Evolutionary conservation across 2,329 filamentous ascomycete species (phyloP), one percentile per base, ranked within the genome.

Genomic region (Ceratocystis smalleyi): DNA sequence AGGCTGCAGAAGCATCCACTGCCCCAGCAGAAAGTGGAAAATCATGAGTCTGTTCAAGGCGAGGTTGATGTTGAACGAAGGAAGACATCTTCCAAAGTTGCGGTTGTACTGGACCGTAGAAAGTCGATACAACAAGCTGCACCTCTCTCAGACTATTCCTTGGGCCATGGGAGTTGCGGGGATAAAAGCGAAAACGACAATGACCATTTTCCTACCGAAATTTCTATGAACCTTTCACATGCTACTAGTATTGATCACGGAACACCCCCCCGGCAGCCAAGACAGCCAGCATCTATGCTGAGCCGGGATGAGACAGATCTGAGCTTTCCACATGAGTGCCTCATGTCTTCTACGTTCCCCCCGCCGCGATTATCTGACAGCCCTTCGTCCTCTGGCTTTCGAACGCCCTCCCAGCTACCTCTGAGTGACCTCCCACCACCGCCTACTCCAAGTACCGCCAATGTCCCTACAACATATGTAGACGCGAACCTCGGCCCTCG

Each of bases 241-340:
- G 59, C 51, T 40, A 45, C 49, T 17, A 40, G 15, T 10, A 27
- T 65, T 10, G 60, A 62, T n/a, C 60, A 62, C n/a, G 51, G 64
- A 47, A 65, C 64, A 7, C 64, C 64, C 43, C 60, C 64, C 32
- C 47, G 49, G n/a, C 17, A 22, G 35, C 27, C 24, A 57, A 64
- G 40, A n/a, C 30, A 27, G 6, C 35, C 24, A 5, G 22, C 6
- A 17, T 8, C 17, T 10, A 45, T 3, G 24, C 17, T n/a, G 43
- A 17, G 7, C 17, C 59, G 10, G 8, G 22, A 24, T 10, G 54
- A 17, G 30, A 32, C 27, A 32, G 30, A 19, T 19, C 1, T 15
- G 1, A 35, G 6, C 17, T n/a, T 5, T 17, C 4, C n/a, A 57
- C 54, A n/a, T 30, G 6, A 32, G 3, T 1, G 5, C 6, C 32